Conservation (phyloP, 768 basidiomycete genomes). For the Aureoboletus auriporus region DNA sequence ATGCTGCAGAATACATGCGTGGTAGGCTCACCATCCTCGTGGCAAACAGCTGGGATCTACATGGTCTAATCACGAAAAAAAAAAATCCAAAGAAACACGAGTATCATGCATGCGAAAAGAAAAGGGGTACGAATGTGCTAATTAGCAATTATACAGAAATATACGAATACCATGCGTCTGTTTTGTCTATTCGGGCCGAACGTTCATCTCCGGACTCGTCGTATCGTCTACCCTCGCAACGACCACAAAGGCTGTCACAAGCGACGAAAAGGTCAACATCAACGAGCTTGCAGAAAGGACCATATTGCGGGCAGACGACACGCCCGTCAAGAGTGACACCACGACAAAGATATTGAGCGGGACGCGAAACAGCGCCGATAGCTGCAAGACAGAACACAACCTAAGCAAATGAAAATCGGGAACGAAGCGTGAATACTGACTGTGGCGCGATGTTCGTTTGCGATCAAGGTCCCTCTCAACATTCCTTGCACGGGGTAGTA, state of each 20-base stretch:
- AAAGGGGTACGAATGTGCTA: too few species aligned
- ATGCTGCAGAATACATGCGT: too few species aligned
- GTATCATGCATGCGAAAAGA: too few species aligned
- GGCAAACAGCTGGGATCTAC: too few species aligned
- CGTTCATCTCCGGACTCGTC: conserved; percentile 14
- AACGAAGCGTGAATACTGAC: conserved; percentile 34
- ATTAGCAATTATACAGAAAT: too few species aligned
- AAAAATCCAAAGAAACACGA: too few species aligned
- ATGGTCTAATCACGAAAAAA: too few species aligned
- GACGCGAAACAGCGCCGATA: conserved; percentile 69
- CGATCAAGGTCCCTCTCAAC: conserved; percentile 59
- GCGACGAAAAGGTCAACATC: conserved; percentile 54
- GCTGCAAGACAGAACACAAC: conserved; percentile 30
- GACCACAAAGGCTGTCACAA: conserved; percentile 52
- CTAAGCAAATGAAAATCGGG: neutral
- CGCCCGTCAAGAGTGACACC: conserved; percentile 62
- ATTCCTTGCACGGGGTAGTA: conserved; percentile 80
- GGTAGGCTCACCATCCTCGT: too few species aligned
- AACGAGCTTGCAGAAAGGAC: conserved; percentile 58
- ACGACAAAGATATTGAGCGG: conserved; percentile 75
- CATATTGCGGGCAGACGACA: conserved; percentile 56
- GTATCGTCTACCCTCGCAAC: conserved; percentile 32
- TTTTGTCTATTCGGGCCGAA: conserved; percentile 5
- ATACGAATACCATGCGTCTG: neutral
- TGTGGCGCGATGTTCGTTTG: conserved; percentile 72